phyloP scores from a whole-genome alignment of 2,329 filamentous ascomycete species.

The Orbilia brochopaga region DNA sequence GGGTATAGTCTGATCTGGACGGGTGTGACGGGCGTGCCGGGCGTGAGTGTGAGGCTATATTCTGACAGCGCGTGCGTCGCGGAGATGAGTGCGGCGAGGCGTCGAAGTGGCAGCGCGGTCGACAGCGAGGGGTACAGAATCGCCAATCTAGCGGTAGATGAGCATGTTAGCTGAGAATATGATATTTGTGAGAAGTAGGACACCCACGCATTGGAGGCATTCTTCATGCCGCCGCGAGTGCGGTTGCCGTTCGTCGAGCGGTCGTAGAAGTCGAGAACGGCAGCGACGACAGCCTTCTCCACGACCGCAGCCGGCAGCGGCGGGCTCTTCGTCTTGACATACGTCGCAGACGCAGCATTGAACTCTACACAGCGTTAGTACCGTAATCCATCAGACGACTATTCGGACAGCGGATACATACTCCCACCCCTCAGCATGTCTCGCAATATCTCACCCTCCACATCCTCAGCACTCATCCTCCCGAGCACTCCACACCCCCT shows the following conservation, averaged over 20 bases:
- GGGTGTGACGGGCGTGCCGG: conserved; percentile 79
- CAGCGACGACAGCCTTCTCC: conserved; percentile 68
- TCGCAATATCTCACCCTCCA: conserved; percentile 70
- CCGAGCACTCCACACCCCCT: conserved; percentile 58
- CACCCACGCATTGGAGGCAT: conserved; percentile 74
- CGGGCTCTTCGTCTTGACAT: conserved; percentile 61
- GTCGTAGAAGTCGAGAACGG: conserved; percentile 66
- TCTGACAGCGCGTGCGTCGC: conserved; percentile 77
- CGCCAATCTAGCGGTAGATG: conserved; percentile 49
- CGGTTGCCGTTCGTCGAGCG: conserved; percentile 82
- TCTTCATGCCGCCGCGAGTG: conserved; percentile 76
- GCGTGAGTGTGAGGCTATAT: conserved; percentile 78
- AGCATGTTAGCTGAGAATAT: conserved; percentile 16
- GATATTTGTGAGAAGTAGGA: neutral
- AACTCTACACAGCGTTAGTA: conserved; percentile 49
- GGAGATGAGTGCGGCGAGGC: conserved; percentile 69
- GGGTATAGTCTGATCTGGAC: conserved; percentile 77
- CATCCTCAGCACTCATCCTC: conserved; percentile 65
- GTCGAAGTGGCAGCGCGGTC: conserved; percentile 63
- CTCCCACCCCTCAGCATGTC: conserved; percentile 57
- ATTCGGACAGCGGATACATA: conserved; percentile 58
- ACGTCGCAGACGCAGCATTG: conserved; percentile 55
- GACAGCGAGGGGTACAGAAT: conserved; percentile 52
- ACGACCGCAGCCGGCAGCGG: conserved; percentile 67
- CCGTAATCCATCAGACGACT: neutral